Evolutionary conservation across 2,329 filamentous ascomycete genomes (phyloP), one percentile per base, ranked within the genome.

Genomic region (Capronia coronata): DNA sequence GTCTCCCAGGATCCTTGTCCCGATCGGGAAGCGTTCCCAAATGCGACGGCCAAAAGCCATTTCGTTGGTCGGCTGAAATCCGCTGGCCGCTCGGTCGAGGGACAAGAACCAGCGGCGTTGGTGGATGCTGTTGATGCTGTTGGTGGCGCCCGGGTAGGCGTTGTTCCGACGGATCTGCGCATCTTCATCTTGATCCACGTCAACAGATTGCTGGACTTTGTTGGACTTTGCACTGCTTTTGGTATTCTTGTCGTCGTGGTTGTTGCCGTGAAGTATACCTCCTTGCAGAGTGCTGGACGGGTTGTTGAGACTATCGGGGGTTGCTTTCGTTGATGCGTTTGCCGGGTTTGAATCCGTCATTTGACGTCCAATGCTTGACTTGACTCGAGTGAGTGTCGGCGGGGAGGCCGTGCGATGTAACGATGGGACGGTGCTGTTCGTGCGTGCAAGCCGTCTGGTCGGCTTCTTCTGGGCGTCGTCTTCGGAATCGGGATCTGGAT

Each of bases 81-180:
- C 82, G 43, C 76, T 80, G 3, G 71, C 75, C 21, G 61, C 63
- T 10, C 79, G 71, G 59, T 87, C 83, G 1, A 87, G 68, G 9
- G 76, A 77, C 14, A 86, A 59, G 51, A 78, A 84, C 84, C 82
- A 87, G 35, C 73, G 71, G 3, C 83, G 74, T 63, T 86, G 82
- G 58, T 86, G 77, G 2, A 86, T 69, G 30, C 82, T 85, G 4
- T 76, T 79, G 34, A 87, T 81, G 2, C 73, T 77, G 59, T 87
- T 87, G 1, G 60, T 71, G 0, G 84, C 80, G 3, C 83, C 83
- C 0, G 76, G 67, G 59, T 87, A 87, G 3, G 83, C 80, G 58
- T 87, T 87, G 4, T 75, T 78, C 1, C 63, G 63, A 6, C 79
- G 75, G 19, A 83, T 75, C 22, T 75, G 65, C 32, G 55, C 49